Conservation (phyloP, 1,139 yeast genomes). For the Hemisphaericaspora xylofermentans region DNA sequence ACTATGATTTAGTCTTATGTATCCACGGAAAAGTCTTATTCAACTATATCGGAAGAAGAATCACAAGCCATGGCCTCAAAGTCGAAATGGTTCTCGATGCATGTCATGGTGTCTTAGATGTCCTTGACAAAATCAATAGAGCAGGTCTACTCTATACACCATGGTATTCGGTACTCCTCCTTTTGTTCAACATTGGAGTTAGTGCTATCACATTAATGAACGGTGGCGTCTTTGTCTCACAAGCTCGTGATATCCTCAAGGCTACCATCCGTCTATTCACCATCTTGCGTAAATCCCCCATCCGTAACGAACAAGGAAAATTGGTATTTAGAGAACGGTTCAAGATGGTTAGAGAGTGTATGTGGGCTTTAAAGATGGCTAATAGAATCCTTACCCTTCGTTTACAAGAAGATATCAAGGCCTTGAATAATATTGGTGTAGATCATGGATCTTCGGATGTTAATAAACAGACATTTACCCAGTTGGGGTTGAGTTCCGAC, state of each 20-base stretch:
- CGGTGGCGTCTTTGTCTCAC: conserved; percentile 33
- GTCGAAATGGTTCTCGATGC: conserved; percentile 35
- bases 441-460: conserved; percentile 60
- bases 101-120: conserved; percentile 35
- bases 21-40: conserved; percentile 39
- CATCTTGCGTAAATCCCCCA: conserved; percentile 30
- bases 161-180: conserved; percentile 53
- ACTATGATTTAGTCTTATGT: conserved; percentile 38
- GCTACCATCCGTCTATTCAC: conserved; percentile 28
- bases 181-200: conserved; percentile 49
- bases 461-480: conserved; percentile 49
- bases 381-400: conserved; percentile 51
- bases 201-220: conserved; percentile 46
- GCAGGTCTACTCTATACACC: conserved; percentile 44
- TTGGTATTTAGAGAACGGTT: conserved; percentile 43
- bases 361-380: conserved; percentile 62
- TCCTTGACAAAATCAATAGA: conserved; percentile 34
- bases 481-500: conserved; percentile 35
- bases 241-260: conserved; percentile 27
- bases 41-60: conserved; percentile 34
- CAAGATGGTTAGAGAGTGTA: conserved; percentile 61
- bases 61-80: conserved; percentile 33
- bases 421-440: conserved; percentile 43
- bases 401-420: conserved; percentile 40
- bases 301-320: conserved; percentile 31